A percentile compares a stretch with the other conserved stretches of the same genome.
Conservation (phyloP, 208 protist species). For the Leishmania lainsoni region DNA sequence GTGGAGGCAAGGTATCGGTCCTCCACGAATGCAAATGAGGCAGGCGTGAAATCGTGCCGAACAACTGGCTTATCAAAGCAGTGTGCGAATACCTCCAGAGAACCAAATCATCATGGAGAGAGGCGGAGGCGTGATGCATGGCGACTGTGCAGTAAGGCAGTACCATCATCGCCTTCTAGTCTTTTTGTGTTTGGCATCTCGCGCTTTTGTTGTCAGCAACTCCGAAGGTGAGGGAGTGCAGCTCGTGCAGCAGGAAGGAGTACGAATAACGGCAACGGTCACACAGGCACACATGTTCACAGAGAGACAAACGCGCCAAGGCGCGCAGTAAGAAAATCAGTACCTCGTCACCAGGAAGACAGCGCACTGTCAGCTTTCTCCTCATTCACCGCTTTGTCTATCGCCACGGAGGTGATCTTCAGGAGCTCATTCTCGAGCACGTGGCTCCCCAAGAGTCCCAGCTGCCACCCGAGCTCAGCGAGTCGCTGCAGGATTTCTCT, state of each 20-base stretch:
- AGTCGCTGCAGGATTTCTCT: constrained; percentile 37
- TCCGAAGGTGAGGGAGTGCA: background rate
- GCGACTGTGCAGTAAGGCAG: background rate
- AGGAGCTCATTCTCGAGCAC: constrained; percentile 20
- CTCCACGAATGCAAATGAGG: background rate
- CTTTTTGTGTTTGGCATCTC: background rate
- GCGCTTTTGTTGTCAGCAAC: background rate
- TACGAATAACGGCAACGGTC: background rate
- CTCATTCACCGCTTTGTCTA: constrained; percentile 9
- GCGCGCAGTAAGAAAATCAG: background rate
- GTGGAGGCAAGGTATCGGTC: background rate
- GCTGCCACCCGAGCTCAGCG: constrained; percentile 32
- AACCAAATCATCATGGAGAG: background rate
- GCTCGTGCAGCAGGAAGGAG: background rate
- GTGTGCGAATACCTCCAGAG: background rate
- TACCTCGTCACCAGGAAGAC: constrained; percentile 1
- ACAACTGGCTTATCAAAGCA: background rate
- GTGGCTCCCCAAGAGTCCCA: constrained; percentile 26
- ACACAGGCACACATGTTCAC: background rate
- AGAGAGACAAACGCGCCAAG: background rate
- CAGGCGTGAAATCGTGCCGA: background rate
- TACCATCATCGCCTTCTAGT: background rate
- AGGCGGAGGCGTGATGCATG: background rate
- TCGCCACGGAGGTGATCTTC: background rate
- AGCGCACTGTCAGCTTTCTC: background rate